Evolutionary conservation across 495 filamentous ascomycete genomes (phyloP), one percentile per base, ranked within the genome.

Genomic region (Paragyromitra xinjiangensis): DNA sequence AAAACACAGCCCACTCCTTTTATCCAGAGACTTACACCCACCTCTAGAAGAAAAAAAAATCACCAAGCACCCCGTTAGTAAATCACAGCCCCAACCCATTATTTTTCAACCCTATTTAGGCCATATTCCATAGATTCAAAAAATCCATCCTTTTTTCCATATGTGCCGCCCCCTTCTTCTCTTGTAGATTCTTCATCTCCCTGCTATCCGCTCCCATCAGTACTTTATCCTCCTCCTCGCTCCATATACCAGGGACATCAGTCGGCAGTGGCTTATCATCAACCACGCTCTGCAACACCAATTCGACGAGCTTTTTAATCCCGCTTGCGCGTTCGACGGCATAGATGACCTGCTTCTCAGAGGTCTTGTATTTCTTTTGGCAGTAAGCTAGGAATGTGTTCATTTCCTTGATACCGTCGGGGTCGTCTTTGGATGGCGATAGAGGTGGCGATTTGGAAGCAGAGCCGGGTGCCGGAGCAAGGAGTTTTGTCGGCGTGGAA

Each of bases 241-340:
- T 78, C 79, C 79, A 81, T 24, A 81, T 61, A 12, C 79, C 79
- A 6, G 73, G 78, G 0, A 81, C 39, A 64, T 78, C 62, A 26
- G 55, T 53, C 11, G 79, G 79, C 39, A 73, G 40, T n/a, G 63
- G 61, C 39, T 78, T 62, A 19, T 59, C 64, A 3, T 62, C 40
- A 40, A 53, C 68, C 9, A 64, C 42, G 29, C 55, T 71, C 42
- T 44, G 44, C 6, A 81, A n/a, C 24, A 81, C 73, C 14, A 69
- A 39, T 61, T 81, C 68, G 34, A 75, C 69, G n/a, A 78, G 64
- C 19, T 39, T 22, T 34, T 73, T 81, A 40, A 72, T 55, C 9
- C 78, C 79, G 2, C 59, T 79, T 58, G 79, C 77, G 9, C 79
- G 64, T 48, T 81, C 67, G 34, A 81, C 67, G 8, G 79, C 78